These are phyloP conservation scores for Fusarium buxicola DNA, from an alignment of 2,329 filamentous ascomycete genomes.

Conservation along the genomic window DNA sequence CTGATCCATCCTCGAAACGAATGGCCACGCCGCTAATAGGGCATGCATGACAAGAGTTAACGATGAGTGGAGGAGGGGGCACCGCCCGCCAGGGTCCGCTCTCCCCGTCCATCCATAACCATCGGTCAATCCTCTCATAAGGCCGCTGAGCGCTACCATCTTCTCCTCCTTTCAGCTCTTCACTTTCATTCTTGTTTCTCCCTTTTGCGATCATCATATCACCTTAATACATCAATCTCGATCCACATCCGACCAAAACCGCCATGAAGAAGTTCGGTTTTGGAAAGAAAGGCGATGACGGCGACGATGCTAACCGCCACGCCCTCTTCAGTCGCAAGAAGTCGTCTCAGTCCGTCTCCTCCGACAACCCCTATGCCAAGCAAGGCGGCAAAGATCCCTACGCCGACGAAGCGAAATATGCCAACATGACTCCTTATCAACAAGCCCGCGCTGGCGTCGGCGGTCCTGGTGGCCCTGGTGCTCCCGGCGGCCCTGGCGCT, in stretches of 20 bases:
- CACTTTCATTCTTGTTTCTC: constrained; percentile 11
- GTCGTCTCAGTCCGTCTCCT: constrained; percentile 56
- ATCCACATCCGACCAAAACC: constrained; percentile 2
- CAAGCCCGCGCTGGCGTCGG: constrained; percentile 54
- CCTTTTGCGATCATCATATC: not conserved
- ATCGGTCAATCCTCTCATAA: constrained; percentile 34
- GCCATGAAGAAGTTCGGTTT: constrained; percentile 72
- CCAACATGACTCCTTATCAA: constrained; percentile 60
- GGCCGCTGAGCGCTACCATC: constrained; percentile 24
- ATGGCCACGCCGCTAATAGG: constrained; percentile 24
- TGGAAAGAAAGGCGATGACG: constrained; percentile 65
- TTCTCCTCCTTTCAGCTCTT: constrained; percentile 32
- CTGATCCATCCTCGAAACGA: constrained; percentile 44
- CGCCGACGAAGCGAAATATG: constrained; percentile 59
- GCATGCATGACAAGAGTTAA: constrained; percentile 18
- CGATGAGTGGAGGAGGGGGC: constrained; percentile 26
- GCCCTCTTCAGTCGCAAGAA: constrained; percentile 68
- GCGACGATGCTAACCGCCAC: constrained; percentile 60
- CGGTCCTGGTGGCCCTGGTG: constrained; percentile 51
- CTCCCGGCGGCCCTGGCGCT: constrained; percentile 49
- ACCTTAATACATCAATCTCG: constrained; percentile 2
- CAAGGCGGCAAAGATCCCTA: constrained; percentile 65
- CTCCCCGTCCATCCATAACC: constrained; percentile 30
- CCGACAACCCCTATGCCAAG: constrained; percentile 69
- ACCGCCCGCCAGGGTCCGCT: constrained; percentile 42